Evolutionary conservation across 2,329 filamentous ascomycete genomes (phyloP).

Genomic region (Fusarium domesticum): DNA sequence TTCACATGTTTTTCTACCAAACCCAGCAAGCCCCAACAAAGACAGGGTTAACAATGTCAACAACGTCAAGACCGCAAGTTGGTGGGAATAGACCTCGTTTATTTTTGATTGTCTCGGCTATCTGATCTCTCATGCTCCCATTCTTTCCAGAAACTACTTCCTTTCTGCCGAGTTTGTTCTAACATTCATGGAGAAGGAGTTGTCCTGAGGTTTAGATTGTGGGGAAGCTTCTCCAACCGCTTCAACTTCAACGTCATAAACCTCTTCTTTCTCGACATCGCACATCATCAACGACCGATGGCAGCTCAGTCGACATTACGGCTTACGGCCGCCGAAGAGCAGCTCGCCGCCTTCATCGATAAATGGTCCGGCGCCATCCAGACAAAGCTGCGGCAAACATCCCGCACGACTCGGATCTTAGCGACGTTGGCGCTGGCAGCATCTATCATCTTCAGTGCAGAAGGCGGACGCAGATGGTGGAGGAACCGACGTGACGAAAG

Average conservation of each 20-base stretch:
- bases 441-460: conserved; percentile 74
- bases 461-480: conserved; percentile 78
- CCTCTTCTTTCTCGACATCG: conserved; percentile 1
- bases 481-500: conserved; percentile 69
- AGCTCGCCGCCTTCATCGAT: conserved; percentile 61
- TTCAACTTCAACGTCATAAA: conserved; percentile 15
- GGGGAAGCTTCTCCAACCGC: conserved; percentile 22
- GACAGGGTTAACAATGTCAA: not conserved
- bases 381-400: conserved; percentile 58
- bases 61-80: not conserved
- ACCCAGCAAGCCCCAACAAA: conserved; percentile 1
- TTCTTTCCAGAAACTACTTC: not conserved
- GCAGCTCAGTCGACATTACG: conserved; percentile 83
- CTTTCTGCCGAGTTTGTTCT: conserved; percentile 4
- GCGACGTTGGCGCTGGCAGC: conserved; percentile 72
- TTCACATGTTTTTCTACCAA: conserved; percentile 17
- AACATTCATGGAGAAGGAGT: conserved; percentile 17
- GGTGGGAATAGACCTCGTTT: conserved; percentile 1
- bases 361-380: conserved; percentile 55
- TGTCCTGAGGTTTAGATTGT: conserved; percentile 18
- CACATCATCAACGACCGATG: conserved; percentile 50
- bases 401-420: conserved; percentile 68
- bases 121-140: not conserved
- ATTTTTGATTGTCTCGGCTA: conserved; percentile 6
- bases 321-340: conserved; percentile 61